Conservation (phyloP, 2,329 filamentous ascomycete genomes). For the Scedosporium aurantiacum region DNA sequence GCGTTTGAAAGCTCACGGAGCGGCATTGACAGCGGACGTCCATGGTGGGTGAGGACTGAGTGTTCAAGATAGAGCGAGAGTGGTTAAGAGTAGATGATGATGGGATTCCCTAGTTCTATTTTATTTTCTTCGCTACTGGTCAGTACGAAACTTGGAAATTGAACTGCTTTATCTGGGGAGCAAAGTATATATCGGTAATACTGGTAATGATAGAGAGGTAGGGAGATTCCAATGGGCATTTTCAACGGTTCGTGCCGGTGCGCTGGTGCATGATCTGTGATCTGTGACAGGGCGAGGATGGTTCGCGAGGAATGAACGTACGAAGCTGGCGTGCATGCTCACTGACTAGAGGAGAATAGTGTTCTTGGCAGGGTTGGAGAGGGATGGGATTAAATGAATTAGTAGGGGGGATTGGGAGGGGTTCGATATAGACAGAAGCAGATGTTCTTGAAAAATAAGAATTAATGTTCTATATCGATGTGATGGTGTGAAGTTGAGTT, state of each 20-base stretch:
- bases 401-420: no score
- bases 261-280: not conserved
- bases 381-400: no score
- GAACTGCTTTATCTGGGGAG: no score
- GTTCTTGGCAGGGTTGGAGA: no score
- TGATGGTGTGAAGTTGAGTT: not conserved
- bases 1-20: conserved; percentile 50
- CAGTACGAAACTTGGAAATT: no score
- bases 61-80: no score
- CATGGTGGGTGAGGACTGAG: conserved; percentile 26
- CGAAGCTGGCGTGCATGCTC: not conserved
- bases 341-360: not conserved
- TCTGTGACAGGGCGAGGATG: not conserved
- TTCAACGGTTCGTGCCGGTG: not conserved
- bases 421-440: not conserved
- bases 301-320: not conserved
- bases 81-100: not conserved
- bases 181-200: no score
- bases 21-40: conserved; percentile 56
- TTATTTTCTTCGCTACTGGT: no score
- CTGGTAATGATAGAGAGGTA: no score
- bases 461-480: not conserved
- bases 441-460: not conserved
- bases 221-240: no score
- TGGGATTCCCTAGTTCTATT: not conserved